Base-by-base conservation (phyloP, 305 asterid species). In the Rubia peregrina region DNA sequence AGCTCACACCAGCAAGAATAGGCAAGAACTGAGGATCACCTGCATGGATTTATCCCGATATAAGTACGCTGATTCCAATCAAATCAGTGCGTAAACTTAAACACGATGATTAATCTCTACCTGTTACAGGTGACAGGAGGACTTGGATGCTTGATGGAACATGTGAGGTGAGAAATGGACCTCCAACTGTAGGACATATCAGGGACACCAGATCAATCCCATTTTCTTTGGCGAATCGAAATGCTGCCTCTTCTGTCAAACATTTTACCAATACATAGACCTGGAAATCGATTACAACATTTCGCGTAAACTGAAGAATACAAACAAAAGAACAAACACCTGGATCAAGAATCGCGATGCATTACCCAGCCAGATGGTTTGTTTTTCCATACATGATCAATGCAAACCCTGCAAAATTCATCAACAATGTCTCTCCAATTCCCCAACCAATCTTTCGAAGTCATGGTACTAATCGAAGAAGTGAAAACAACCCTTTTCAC, bases 341-440 rank as follows among this genome's bases (percentile, higher is more conserved):
- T 17, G 36, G 5, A 17, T n/a, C 59, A 70, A 11, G 55, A 65
- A 44, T 56, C 21, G 56, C 56, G 69, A 53, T 40, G 65, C 63
- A 57, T 53, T 90, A 90, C 98, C 98, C 98, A 90, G 41, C 98
- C 98, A 67, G 84, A 83, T 61, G 96, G 85, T 87, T 88, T 92
- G 65, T 80, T 71, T 73, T 85, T 71, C 72, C 87, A 82, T 72
- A 87, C 88, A 44, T 73, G 86, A 73, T 83, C 71, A 60, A 84
- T 60, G 0, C 81, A 71, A 43, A 79, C 72, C 71, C 82, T 86
- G 87, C 93, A 86, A 62, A 88, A 77, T 79, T 90, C 98, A 68
- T 92, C 95, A 5, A 92, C 96, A 46, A 81, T 63, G 8, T 83
- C 74, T 46, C 76, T 72, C 89, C 90, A 90, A 19, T 75, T 70